Percentiles rank a stretch among this genome's conserved stretches.
These are phyloP conservation scores for Pelagomonas calceolata DNA, from an alignment of 108 stramenopile genomes.

Conservation along the genomic window DNA sequence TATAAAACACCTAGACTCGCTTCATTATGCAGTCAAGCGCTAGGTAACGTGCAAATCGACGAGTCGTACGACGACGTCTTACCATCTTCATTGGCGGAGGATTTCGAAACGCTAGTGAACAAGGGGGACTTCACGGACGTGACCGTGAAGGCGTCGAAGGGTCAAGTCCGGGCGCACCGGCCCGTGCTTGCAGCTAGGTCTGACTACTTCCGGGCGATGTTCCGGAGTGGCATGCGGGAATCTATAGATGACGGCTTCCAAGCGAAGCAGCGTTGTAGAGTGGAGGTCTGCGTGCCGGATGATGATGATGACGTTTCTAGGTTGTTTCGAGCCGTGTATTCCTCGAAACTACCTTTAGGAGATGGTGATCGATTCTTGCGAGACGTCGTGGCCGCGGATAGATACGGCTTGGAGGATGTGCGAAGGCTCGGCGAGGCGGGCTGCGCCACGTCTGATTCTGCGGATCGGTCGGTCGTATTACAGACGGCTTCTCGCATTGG, in stretches of 20 bases:
- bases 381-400: constrained; percentile 14
- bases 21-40: background rate
- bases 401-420: background rate
- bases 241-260: background rate
- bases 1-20: background rate
- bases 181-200: background rate
- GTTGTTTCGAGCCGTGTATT: background rate
- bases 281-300: background rate
- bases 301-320: background rate
- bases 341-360: background rate
- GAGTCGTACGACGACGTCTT: background rate
- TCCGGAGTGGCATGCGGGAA: constrained; percentile 1
- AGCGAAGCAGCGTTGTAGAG: background rate
- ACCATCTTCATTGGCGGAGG: background rate
- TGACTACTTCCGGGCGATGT: constrained; percentile 17
- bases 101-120: too few relatives aligned
- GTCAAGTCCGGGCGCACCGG: background rate
- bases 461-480: background rate
- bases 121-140: too few relatives aligned
- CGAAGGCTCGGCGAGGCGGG: background rate
- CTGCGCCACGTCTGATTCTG: background rate
- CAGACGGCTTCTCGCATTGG: background rate
- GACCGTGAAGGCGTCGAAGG: background rate
- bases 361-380: constrained; percentile 2
- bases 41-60: background rate